Conservation (phyloP, 352 stramenopile genomes). For the Phytophthora crassamura region DNA sequence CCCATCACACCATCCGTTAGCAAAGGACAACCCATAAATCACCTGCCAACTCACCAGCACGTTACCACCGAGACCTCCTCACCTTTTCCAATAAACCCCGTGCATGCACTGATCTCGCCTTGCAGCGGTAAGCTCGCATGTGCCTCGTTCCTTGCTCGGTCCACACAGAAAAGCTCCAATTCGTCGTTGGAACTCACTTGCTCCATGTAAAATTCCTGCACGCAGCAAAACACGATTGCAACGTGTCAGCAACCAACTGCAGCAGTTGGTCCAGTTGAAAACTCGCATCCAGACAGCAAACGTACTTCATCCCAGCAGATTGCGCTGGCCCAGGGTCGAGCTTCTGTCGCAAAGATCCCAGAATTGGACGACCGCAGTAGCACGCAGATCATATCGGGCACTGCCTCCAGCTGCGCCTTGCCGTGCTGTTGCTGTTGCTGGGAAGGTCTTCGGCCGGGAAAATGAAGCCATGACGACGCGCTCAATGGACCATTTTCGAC, state of each 20-base stretch:
- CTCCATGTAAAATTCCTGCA: slow-evolving; percentile 79
- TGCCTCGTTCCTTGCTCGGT: slow-evolving; percentile 63
- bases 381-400: slow-evolving; percentile 55
- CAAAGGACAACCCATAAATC: not conserved
- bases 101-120: slow-evolving; percentile 48
- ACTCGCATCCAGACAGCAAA: not conserved
- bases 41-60: not conserved
- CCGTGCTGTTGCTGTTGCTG: slow-evolving; percentile 21
- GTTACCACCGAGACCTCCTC: not conserved
- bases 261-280: not conserved
- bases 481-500: slow-evolving; percentile 23
- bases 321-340: slow-evolving; percentile 39
- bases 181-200: slow-evolving; percentile 67
- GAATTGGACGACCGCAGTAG: slow-evolving; percentile 45
- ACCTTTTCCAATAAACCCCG: slow-evolving; percentile 86
- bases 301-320: slow-evolving; percentile 65
- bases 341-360: slow-evolving; percentile 52
- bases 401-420: slow-evolving; percentile 34
- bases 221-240: not conserved
- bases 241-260: not conserved
- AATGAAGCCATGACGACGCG: slow-evolving; percentile 63
- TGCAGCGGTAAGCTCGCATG: slow-evolving; percentile 50
- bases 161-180: slow-evolving; percentile 73
- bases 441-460: slow-evolving; percentile 31
- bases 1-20: no score